Conservation (phyloP, 495 filamentous ascomycete genomes). For the Neurospora sp. region DNA sequence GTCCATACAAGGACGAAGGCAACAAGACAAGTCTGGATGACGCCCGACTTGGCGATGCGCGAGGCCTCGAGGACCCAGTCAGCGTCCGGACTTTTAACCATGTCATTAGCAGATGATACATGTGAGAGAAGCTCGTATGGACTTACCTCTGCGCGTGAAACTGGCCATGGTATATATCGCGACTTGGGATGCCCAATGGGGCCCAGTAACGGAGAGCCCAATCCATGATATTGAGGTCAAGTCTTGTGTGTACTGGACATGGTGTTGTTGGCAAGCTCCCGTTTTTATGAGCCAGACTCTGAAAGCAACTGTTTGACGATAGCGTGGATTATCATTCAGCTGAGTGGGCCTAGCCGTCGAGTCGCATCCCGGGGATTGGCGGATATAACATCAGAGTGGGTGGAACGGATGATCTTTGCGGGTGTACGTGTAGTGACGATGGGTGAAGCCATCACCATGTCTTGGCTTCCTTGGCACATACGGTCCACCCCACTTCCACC, state of each 20-base stretch:
- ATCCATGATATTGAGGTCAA: neutral
- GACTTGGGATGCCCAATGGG: neutral
- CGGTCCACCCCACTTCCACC: too few species aligned
- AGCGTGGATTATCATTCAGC: neutral
- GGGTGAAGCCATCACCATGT: neutral
- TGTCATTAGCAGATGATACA: neutral
- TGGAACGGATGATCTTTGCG: neutral
- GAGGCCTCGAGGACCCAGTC: conserved; percentile 3
- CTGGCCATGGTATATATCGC: neutral
- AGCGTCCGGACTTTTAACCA: neutral
- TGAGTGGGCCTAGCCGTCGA: neutral
- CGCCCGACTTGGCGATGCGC: conserved; percentile 3
- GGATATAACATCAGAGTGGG: neutral
- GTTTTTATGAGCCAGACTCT: neutral
- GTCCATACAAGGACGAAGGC: conserved; percentile 1
- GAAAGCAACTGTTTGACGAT: neutral
- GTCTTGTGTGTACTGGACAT: neutral
- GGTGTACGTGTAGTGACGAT: neutral
- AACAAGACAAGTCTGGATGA: neutral
- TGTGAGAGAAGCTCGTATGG: neutral
- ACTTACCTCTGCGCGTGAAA: neutral
- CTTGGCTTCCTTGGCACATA: too few species aligned
- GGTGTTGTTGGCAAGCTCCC: neutral
- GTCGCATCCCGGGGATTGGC: neutral
- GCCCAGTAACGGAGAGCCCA: neutral